Base-by-base conservation (phyloP, 495 filamentous ascomycete genomes). In the Penicillium subrubescens region DNA sequence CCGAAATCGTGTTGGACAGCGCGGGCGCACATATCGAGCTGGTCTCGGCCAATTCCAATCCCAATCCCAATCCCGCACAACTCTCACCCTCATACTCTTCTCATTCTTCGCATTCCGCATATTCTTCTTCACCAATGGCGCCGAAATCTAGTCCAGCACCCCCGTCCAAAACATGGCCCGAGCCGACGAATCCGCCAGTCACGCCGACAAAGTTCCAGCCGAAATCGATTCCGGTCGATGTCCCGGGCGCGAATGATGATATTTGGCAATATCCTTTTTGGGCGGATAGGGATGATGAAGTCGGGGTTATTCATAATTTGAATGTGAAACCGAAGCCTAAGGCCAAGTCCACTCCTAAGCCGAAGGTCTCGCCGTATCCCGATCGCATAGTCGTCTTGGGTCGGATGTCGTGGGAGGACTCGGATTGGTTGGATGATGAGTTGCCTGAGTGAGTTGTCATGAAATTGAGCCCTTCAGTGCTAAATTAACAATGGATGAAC, bases 341-440 rank as follows among this genome's bases (percentile, higher is more conserved):
- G 37, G 64, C 71, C 19, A 63, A 46, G 33, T 46, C 44, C 10
- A 69, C 59, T 33, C 48, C 64, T 8, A 66, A 50, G 25, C 68
- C 69, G 19, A 68, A 55, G 39, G 43, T 67, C n/a, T 59, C 64
- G 25, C 65, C 67, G 8, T 65, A 72, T 54, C 43, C 60, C 12
- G 76, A 78, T 67, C 70, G 72, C 8, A 69, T 79, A 35, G 67
- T 83, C 56, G 71, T 83, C 19, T 58, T 82, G 55, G 79, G 78
- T 14, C 79, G 68, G 43, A 68, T 73, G 59, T 73, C 72, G 11
- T 64, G 63, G 27, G 79, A 83, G 29, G 64, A 81, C 51, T 75
- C 79, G 19, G 66, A 72, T 48, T 83, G 80, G 80, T 62, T 83
- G 15, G 67, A 71, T 0, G 58, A 77, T 11, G 65, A 80, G 17